Conservation (phyloP, 176 grass and related monocot species). For the Luzula sylvatica region DNA sequence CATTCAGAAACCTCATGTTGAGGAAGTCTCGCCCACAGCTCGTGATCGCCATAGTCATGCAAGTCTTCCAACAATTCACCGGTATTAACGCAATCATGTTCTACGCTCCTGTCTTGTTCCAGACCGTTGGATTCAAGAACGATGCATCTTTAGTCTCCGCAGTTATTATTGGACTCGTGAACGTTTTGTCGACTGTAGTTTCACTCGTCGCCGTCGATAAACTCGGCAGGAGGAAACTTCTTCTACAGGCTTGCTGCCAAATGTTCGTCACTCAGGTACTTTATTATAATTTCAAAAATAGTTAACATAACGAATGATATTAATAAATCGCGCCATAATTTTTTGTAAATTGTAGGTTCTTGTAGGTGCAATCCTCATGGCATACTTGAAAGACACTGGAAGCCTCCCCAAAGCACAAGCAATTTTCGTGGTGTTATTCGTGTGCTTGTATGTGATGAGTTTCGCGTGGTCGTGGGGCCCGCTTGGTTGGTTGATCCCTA, state of each 20-base stretch:
- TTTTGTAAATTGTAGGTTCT: conserved; percentile 9
- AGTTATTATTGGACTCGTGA: conserved; percentile 40
- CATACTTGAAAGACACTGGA: background rate
- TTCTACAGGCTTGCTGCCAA: conserved; percentile 50
- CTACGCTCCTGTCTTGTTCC: conserved; percentile 62
- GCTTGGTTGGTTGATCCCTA: no score
- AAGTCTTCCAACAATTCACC: conserved; percentile 71
- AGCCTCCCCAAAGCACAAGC: background rate
- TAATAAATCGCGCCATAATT: background rate
- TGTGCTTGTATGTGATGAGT: conserved; percentile 55
- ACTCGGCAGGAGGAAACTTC: conserved; percentile 31
- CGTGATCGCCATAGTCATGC: conserved; percentile 46
- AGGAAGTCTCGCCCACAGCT: conserved; percentile 39
- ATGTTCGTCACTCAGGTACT: conserved; percentile 48
- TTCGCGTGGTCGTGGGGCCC: no score
- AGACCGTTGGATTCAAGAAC: conserved; percentile 47
- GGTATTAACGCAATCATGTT: conserved; percentile 83
- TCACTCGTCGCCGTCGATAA: conserved; percentile 41
- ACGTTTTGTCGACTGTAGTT: conserved; percentile 40
- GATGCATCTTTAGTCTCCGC: conserved; percentile 38
- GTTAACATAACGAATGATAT: background rate
- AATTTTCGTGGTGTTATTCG: conserved; percentile 28
- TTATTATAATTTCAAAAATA: background rate
- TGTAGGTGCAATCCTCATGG: conserved; percentile 31
- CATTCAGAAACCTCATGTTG: conserved; percentile 29